These are phyloP conservation scores for Malania oleifera DNA, from an alignment of 164 flowering plant species.

Conservation along the genomic window DNA sequence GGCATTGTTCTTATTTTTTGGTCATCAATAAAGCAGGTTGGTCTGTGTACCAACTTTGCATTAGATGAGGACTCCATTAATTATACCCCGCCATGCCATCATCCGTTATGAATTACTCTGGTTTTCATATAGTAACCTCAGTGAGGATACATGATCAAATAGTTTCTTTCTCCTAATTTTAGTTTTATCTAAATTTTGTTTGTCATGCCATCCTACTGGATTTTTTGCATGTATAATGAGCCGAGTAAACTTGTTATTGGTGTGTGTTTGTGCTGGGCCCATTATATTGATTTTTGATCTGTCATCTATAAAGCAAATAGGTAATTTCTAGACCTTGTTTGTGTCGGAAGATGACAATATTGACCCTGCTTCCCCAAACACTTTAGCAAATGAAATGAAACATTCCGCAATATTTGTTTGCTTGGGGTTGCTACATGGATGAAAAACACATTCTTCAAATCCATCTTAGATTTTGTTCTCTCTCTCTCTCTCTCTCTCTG, in stretches of 20 bases:
- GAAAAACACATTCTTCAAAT: too few relatives aligned
- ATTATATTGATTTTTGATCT: neutral
- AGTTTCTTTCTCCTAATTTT: neutral
- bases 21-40: constrained; percentile 39
- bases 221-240: too few relatives aligned
- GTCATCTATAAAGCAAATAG: constrained; percentile 49
- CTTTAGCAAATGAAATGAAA: neutral
- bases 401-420: neutral
- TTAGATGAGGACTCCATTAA: constrained; percentile 53
- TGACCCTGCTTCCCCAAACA: neutral
- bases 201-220: too few relatives aligned
- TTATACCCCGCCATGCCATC: constrained; percentile 11
- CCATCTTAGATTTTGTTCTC: too few relatives aligned
- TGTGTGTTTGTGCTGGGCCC: too few relatives aligned
- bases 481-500: too few relatives aligned
- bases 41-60: constrained; percentile 32
- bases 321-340: constrained; percentile 18
- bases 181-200: too few relatives aligned
- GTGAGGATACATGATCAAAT: constrained; percentile 13
- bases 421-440: constrained; percentile 8
- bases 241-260: too few relatives aligned
- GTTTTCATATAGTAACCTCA: constrained; percentile 19
- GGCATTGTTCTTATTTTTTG: too few relatives aligned
- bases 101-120: constrained; percentile 11
- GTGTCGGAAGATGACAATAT: constrained; percentile 48